phyloP scores from a whole-genome alignment of 2,329 filamentous ascomycete species.

The Colletotrichum navitas region DNA sequence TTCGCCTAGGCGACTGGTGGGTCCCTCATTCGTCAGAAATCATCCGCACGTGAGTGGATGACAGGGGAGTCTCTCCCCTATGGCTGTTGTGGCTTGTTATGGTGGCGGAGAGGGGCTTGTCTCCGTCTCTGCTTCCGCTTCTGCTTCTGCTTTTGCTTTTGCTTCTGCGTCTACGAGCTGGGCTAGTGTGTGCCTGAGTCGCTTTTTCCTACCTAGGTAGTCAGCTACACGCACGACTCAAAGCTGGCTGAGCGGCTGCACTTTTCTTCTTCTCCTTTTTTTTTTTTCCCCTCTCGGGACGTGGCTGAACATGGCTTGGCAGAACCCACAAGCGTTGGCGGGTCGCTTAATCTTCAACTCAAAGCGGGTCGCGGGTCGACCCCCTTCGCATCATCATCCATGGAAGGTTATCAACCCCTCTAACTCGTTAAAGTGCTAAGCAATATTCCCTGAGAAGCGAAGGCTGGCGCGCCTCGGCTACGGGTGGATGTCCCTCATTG shows the following conservation, averaged over 20 bases:
- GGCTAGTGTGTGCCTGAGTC: neutral
- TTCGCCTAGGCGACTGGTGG: constrained; percentile 25
- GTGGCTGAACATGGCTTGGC: constrained; percentile 10
- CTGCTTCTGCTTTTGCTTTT: neutral
- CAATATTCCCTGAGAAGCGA: constrained; percentile 11
- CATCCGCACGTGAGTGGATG: constrained; percentile 32
- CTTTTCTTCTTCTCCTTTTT: neutral
- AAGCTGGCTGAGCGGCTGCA: neutral
- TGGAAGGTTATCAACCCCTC: constrained; percentile 7
- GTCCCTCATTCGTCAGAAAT: constrained; percentile 23
- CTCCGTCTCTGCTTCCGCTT: neutral
- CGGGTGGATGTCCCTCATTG: constrained; percentile 25
- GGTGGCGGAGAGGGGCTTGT: constrained; percentile 1
- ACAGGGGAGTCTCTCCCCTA: constrained; percentile 19
- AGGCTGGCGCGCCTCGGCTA: constrained; percentile 26
- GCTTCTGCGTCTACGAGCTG: neutral
- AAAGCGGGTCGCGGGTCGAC: constrained; percentile 14
- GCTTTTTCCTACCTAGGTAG: neutral
- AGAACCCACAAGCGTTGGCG: neutral
- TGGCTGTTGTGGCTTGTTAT: constrained; percentile 8
- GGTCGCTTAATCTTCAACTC: constrained; percentile 13
- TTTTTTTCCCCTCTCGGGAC: no score
- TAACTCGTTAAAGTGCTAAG: constrained; percentile 7
- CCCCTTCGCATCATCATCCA: constrained; percentile 19
- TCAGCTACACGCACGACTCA: neutral